Evolutionary conservation across 1,284 basidiomycete species (phyloP).

Genomic region (Leccinum subfulvum): DNA sequence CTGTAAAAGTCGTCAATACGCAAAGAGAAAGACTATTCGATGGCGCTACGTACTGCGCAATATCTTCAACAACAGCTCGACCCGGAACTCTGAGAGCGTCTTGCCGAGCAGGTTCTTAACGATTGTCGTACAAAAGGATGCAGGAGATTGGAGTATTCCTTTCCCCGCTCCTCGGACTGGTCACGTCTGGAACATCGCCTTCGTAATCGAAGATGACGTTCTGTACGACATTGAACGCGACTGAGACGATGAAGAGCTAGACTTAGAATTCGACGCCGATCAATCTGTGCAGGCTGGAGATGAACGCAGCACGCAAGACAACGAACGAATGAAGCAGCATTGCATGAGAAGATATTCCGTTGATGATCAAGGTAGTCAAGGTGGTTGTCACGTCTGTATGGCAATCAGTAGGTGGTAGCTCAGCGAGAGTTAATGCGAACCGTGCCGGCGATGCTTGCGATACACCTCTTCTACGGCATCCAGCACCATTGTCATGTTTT

Average conservation of each 20-base stretch:
- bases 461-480: conserved; percentile 80
- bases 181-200: conserved; percentile 5
- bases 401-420: conserved; percentile 6
- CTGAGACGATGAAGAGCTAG: background rate
- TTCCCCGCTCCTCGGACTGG: conserved; percentile 48
- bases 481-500: conserved; percentile 83
- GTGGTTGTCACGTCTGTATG: conserved; percentile 76
- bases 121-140: conserved; percentile 86
- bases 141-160: conserved; percentile 90
- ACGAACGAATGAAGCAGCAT: too few relatives aligned
- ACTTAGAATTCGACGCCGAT: too few relatives aligned
- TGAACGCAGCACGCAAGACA: too few relatives aligned
- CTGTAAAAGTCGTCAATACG: conserved; percentile 40
- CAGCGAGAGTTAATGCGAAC: conserved; percentile 40
- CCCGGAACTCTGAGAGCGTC: too few relatives aligned
- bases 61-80: conserved; percentile 65
- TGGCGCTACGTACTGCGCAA: conserved; percentile 61
- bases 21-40: background rate
- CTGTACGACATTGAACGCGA: too few relatives aligned
- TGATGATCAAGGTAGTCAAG: conserved; percentile 57
- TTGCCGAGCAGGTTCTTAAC: conserved; percentile 63
- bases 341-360: too few relatives aligned
- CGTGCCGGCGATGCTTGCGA: conserved; percentile 76
- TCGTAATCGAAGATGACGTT: too few relatives aligned
- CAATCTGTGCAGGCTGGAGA: too few relatives aligned